phyloP scores from a whole-genome alignment of 2,329 filamentous ascomycete genomes.

The Trichoderma endophyticum region DNA sequence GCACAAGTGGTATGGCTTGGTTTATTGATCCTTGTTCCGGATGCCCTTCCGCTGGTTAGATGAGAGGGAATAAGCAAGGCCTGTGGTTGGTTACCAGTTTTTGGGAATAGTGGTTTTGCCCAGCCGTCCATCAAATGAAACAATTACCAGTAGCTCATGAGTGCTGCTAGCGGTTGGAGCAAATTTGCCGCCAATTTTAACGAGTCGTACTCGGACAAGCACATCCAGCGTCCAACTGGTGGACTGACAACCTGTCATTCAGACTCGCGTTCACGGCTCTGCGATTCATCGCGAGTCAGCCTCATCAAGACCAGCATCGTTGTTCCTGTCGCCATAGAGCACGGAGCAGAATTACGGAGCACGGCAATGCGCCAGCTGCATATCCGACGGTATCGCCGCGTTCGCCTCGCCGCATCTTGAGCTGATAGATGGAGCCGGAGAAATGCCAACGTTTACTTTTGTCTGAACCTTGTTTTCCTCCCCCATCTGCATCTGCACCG shows the following conservation, averaged over 20 bases:
- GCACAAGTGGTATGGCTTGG: not conserved
- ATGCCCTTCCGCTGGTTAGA: constrained; percentile 1
- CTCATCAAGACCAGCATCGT: not conserved
- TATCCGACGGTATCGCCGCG: constrained; percentile 7
- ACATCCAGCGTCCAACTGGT: not conserved
- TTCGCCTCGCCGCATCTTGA: constrained; percentile 18
- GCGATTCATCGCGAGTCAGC: not conserved
- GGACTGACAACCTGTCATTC: not conserved
- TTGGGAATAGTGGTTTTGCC: constrained; percentile 4
- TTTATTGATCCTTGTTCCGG: constrained; percentile 1
- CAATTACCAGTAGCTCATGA: not conserved
- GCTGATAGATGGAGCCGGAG: constrained; percentile 16
- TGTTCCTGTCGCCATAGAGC: not conserved
- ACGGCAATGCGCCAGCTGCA: constrained; percentile 8
- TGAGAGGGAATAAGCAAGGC: not conserved
- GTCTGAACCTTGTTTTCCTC: not conserved
- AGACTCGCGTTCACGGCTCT: not conserved
- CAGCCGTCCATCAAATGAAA: constrained; percentile 5
- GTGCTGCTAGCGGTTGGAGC: not conserved
- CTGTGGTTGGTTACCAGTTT: constrained; percentile 15
- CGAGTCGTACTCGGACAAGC: constrained; percentile 13
- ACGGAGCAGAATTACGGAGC: constrained; percentile 1
- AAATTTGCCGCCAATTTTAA: constrained; percentile 3
- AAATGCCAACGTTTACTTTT: not conserved
- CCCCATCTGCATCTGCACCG: not conserved